phyloP scores from a whole-genome alignment of 2,329 filamentous ascomycete species.

The Drechslera avenae region DNA sequence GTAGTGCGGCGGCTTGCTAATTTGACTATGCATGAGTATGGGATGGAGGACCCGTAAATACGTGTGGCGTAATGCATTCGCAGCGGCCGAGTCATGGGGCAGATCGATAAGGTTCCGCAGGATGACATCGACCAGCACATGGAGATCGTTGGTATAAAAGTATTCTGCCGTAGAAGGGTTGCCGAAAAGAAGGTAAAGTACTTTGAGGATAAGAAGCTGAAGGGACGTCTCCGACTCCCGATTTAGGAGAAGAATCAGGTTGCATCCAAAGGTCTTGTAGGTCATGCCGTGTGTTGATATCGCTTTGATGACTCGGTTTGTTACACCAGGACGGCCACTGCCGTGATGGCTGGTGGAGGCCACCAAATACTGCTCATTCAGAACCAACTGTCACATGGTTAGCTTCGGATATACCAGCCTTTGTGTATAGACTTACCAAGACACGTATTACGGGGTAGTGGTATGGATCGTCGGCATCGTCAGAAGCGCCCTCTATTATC shows the following conservation, averaged over 20 bases:
- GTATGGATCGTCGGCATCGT: constrained; percentile 89
- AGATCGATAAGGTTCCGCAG: constrained; percentile 96
- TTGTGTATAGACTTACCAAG: constrained; percentile 64
- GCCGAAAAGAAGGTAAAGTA: constrained; percentile 93
- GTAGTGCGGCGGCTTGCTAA: constrained; percentile 85
- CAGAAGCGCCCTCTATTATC: constrained; percentile 84
- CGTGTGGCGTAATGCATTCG: constrained; percentile 75
- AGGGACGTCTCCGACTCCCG: constrained; percentile 91
- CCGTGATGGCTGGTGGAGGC: constrained; percentile 53
- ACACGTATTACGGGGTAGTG: constrained; percentile 95
- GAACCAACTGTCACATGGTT: constrained; percentile 68
- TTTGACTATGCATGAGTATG: constrained; percentile 86
- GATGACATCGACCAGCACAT: constrained; percentile 92
- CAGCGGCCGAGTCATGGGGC: constrained; percentile 71
- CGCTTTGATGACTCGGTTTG: constrained; percentile 92
- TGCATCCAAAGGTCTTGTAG: constrained; percentile 96
- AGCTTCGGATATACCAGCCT: not conserved
- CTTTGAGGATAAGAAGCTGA: constrained; percentile 93
- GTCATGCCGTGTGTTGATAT: constrained; percentile 78
- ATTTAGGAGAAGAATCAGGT: constrained; percentile 92
- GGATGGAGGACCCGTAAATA: constrained; percentile 93
- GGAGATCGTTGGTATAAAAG: constrained; percentile 97
- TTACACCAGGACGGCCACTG: constrained; percentile 62
- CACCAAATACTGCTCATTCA: constrained; percentile 99
- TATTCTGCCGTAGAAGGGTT: constrained; percentile 92